These are phyloP conservation scores for Nemania abortiva DNA, from an alignment of 2,329 filamentous ascomycete species.

Conservation along the genomic window DNA sequence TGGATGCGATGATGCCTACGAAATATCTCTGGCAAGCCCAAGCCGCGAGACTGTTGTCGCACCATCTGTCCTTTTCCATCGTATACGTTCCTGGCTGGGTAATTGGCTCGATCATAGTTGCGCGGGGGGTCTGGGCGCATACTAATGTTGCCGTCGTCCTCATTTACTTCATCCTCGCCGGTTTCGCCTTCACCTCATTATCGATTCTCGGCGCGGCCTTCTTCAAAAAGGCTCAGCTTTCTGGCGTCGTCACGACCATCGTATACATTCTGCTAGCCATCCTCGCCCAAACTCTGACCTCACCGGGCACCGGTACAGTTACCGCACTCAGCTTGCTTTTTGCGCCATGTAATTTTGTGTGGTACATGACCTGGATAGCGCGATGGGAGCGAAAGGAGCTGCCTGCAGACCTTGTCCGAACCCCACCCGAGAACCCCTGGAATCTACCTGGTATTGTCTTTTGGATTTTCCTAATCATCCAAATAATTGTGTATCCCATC, in stretches of 20 bases:
- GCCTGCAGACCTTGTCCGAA: conserved; percentile 70
- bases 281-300: conserved; percentile 79
- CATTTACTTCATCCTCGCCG: conserved; percentile 80
- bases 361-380: conserved; percentile 80
- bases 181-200: conserved; percentile 81
- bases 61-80: conserved; percentile 83
- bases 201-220: conserved; percentile 85
- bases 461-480: conserved; percentile 81
- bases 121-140: conserved; percentile 71
- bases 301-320: conserved; percentile 72
- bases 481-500: conserved; percentile 82
- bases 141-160: conserved; percentile 75
- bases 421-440: conserved; percentile 75
- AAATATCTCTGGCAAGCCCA: conserved; percentile 80
- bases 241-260: conserved; percentile 83
- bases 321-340: conserved; percentile 81
- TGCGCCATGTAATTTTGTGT: conserved; percentile 88
- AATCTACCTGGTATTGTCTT: conserved; percentile 78
- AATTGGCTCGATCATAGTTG: conserved; percentile 75
- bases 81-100: conserved; percentile 89
- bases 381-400: conserved; percentile 76
- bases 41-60: conserved; percentile 79
- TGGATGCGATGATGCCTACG: conserved; percentile 93
- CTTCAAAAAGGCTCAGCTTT: conserved; percentile 89
- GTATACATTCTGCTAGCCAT: conserved; percentile 81